Evolutionary conservation across 208 protist genomes (phyloP), one percentile per base, ranked within the genome.

Genomic region (Leptomonas seymouri): DNA sequence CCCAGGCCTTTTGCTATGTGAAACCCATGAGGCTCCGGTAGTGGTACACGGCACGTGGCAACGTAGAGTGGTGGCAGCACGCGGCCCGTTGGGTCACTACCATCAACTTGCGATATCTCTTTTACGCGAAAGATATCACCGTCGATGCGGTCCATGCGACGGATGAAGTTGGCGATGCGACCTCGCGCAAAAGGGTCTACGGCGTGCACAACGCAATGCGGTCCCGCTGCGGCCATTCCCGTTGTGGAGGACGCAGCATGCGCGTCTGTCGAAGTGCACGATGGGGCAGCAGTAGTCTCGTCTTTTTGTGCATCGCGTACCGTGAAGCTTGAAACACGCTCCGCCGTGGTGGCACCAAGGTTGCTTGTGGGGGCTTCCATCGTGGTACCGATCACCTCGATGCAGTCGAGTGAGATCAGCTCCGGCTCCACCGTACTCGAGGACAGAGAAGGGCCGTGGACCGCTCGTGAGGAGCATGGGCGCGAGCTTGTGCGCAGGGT

Each of bases 121-220:
- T 58, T 51, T 6, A 89, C 74, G 28, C 81, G 58, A 65, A 92
- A 94, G 7, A 90, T 53, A n/a, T 69, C 45, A 6, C 65, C 48
- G 18, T 63, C 53, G 15, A 36, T 31, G 42, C 77, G 63, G 4
- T 83, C 85, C 77, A 86, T 90, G 50, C 90, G 85, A 0, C 87
- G 87, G 31, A 91, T 54, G 53, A 87, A 92, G 76, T 95, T 95
- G 16, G 77, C 44, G 20, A 95, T 71, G 21, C 86, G 86, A 14
- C 90, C 82, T 34, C 85, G 84, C 6, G 87, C 75, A 67, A 91
- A 95, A 23, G 81, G 46, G 66, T 95, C 90, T 25, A 90, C 59
- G 21, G 48, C 61, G 25, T 55, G 48, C 2, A 49, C 72, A 36
- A 45, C 66, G 30, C 30, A 34, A 21, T 36, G 41, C 25, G 36